Evolutionary conservation across 305 asterid genomes (phyloP).

Genomic region (Coffea humblotiana): DNA sequence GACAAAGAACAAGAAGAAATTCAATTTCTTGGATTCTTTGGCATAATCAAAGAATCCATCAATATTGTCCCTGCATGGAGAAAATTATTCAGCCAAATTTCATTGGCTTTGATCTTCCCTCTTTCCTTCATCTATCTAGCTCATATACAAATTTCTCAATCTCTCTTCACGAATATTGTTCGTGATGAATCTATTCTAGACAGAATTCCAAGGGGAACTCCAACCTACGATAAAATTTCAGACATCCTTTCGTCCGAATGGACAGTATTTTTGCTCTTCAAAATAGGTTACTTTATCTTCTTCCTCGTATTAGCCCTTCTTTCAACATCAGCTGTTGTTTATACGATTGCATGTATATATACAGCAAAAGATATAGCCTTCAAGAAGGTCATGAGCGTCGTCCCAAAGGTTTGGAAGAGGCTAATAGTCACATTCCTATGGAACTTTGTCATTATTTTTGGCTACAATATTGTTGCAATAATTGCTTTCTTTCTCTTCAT

Average conservation of each 20-base stretch:
- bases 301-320: constrained; percentile 48
- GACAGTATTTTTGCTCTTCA: constrained; percentile 31
- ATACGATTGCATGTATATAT: constrained; percentile 46
- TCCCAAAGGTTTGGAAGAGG: constrained; percentile 59
- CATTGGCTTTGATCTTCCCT: constrained; percentile 49
- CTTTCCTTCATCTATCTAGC: constrained; percentile 47
- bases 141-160: constrained; percentile 32
- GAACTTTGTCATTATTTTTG: constrained; percentile 22
- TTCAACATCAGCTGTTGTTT: constrained; percentile 55
- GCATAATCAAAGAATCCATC: constrained; percentile 42
- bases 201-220: constrained; percentile 12
- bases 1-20: constrained; percentile 57
- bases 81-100: constrained; percentile 50
- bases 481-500: constrained; percentile 8
- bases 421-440: constrained; percentile 46
- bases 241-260: constrained; percentile 30
- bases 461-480: constrained; percentile 26
- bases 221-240: too few species aligned
- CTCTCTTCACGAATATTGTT: too few species aligned
- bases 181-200: constrained; percentile 11
- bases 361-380: constrained; percentile 35
- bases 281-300: constrained; percentile 27
- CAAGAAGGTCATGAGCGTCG: constrained; percentile 41
- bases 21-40: constrained; percentile 45
- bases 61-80: constrained; percentile 33